These are phyloP conservation scores for Oldenlandia corymbosa DNA, from an alignment of 257 asterid species.

Conservation along the genomic window DNA sequence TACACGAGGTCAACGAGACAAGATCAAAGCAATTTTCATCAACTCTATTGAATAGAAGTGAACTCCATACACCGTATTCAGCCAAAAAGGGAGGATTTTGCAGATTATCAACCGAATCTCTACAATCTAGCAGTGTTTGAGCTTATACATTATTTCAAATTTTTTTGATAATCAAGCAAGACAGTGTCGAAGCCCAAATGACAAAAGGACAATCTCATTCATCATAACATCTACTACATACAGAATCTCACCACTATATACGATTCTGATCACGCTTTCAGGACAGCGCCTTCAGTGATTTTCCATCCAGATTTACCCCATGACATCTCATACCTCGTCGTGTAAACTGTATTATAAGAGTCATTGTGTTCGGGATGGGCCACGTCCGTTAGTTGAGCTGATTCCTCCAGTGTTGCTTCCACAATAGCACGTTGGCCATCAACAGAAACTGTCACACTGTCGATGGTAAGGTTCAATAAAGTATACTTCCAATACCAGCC, in stretches of 20 bases:
- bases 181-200: too few relatives aligned
- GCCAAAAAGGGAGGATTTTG: background rate
- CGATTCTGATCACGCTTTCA: conserved; percentile 42
- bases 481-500: conserved; percentile 93
- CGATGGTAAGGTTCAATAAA: conserved; percentile 64
- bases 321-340: conserved; percentile 80
- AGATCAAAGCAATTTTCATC: background rate
- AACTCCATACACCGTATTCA: too few relatives aligned
- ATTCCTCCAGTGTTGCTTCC: conserved; percentile 91
- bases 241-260: background rate
- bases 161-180: too few relatives aligned
- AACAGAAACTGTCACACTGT: conserved; percentile 74
- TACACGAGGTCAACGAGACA: too few relatives aligned
- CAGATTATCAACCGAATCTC: background rate
- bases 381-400: conserved; percentile 67
- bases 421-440: conserved; percentile 90
- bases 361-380: conserved; percentile 72
- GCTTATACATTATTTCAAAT: background rate
- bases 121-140: background rate
- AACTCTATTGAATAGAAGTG: too few relatives aligned
- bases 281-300: conserved; percentile 94
- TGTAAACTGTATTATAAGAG: conserved; percentile 61
- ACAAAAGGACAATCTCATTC: too few relatives aligned
- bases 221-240: too few relatives aligned
- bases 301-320: conserved; percentile 70